phyloP scores from a whole-genome alignment of 2,329 filamentous ascomycete genomes.

The Lasiodiplodia gonubiensis region DNA sequence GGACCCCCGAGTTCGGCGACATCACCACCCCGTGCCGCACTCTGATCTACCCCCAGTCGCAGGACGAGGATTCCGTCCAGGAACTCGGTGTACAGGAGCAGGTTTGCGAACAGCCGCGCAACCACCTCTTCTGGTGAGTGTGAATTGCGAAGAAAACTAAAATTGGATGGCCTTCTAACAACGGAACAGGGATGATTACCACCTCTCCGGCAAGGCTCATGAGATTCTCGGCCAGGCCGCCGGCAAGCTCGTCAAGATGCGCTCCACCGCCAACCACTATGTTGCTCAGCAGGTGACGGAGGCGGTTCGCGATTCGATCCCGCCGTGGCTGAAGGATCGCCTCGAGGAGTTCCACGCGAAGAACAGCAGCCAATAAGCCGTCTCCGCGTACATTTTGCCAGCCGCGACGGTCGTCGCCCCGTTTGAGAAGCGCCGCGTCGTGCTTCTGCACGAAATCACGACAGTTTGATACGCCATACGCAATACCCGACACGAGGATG shows the following conservation, averaged over 20 bases:
- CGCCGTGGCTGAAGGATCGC: slow-evolving; percentile 29
- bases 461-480: slow-evolving; percentile 23
- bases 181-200: slow-evolving; percentile 41
- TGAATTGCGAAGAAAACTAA: not conserved
- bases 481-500: slow-evolving; percentile 25
- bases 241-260: slow-evolving; percentile 24
- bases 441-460: slow-evolving; percentile 28
- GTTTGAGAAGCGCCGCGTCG: slow-evolving; percentile 27
- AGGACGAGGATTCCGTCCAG: slow-evolving; percentile 30
- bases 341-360: slow-evolving; percentile 27
- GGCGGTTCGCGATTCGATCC: slow-evolving; percentile 27
- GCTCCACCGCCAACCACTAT: slow-evolving; percentile 27
- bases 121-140: slow-evolving; percentile 45
- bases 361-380: slow-evolving; percentile 26
- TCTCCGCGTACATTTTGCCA: not conserved
- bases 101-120: slow-evolving; percentile 39
- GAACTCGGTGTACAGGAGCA: slow-evolving; percentile 27
- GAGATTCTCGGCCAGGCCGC: slow-evolving; percentile 24
- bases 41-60: slow-evolving; percentile 24
- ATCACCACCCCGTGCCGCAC: slow-evolving; percentile 43
- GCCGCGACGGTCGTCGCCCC: slow-evolving; percentile 3
- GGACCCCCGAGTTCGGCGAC: slow-evolving; percentile 42
- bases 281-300: slow-evolving; percentile 26
- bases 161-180: not conserved
- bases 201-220: slow-evolving; percentile 43